Conservation (phyloP, 202 grass and related monocot species). For the Schoenoplectus tabernaemontani region DNA sequence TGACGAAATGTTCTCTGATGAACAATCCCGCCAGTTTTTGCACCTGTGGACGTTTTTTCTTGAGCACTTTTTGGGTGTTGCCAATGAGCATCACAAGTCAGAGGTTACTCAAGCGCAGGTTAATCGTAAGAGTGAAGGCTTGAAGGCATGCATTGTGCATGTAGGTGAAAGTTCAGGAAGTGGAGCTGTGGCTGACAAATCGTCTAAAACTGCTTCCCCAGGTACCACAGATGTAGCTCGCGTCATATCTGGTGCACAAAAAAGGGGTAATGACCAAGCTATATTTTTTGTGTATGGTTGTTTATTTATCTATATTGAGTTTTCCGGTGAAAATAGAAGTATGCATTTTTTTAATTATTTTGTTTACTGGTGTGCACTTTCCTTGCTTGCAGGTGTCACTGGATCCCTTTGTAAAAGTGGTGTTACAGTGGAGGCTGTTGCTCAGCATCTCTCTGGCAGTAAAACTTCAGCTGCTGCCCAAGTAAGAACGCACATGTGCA, state of each 20-base stretch:
- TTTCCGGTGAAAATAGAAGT: neutral
- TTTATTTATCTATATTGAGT: constrained; percentile 2
- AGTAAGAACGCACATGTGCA: neutral
- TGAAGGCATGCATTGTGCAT: constrained; percentile 47
- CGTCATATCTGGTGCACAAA: constrained; percentile 49
- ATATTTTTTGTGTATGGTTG: neutral
- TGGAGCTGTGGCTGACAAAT: constrained; percentile 74
- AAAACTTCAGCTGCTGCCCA: neutral
- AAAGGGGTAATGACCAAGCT: neutral
- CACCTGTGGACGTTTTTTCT: constrained; percentile 73
- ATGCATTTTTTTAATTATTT: neutral
- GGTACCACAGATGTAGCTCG: constrained; percentile 43
- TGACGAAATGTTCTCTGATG: constrained; percentile 73
- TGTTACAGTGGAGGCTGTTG: constrained; percentile 1
- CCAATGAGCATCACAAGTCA: constrained; percentile 28
- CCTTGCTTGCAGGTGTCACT: constrained; percentile 9
- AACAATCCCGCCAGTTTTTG: constrained; percentile 77
- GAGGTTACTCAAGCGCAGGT: constrained; percentile 39
- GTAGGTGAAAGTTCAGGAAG: constrained; percentile 65
- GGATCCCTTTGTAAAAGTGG: neutral
- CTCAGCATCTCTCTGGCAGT: constrained; percentile 2
- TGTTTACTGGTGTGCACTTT: neutral
- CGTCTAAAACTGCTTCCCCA: constrained; percentile 18
- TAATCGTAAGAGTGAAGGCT: constrained; percentile 43
- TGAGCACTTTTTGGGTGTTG: constrained; percentile 76